Evolutionary conservation across 257 asterid genomes (phyloP).

Genomic region (Petunia secreta): DNA sequence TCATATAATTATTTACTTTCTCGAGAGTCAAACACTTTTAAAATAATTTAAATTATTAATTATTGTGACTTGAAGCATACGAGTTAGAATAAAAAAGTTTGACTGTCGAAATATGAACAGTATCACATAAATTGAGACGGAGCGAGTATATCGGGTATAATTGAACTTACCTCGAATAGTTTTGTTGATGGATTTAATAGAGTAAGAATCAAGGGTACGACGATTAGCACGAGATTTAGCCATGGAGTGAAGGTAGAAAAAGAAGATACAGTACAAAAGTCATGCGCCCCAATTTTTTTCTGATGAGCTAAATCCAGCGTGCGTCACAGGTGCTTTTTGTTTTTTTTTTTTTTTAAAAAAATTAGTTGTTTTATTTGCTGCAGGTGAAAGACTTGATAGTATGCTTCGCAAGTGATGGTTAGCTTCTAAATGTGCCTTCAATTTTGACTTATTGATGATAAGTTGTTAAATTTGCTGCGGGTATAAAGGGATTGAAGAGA

Average conservation of each 20-base stretch:
- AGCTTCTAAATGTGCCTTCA: no score
- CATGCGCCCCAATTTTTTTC: slow-evolving; percentile 28
- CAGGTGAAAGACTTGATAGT: background rate
- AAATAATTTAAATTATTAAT: no score
- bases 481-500: no score
- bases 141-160: background rate
- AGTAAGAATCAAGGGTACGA: slow-evolving; percentile 71
- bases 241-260: slow-evolving; percentile 52
- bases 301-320: slow-evolving; percentile 1
- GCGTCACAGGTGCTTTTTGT: background rate
- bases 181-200: slow-evolving; percentile 68
- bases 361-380: background rate
- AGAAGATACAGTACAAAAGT: slow-evolving; percentile 31
- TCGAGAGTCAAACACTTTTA: no score
- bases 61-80: no score
- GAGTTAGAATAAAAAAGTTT: no score
- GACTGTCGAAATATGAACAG: no score
- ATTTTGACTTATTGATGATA: no score
- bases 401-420: slow-evolving; percentile 10
- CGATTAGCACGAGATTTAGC: slow-evolving; percentile 66
- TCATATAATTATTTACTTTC: no score
- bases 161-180: slow-evolving; percentile 64
- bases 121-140: no score
- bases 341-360: background rate
- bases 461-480: no score